These are phyloP conservation scores for Globisporangium recalcitrans DNA, from an alignment of 352 stramenopile genomes.

Conservation along the genomic window DNA sequence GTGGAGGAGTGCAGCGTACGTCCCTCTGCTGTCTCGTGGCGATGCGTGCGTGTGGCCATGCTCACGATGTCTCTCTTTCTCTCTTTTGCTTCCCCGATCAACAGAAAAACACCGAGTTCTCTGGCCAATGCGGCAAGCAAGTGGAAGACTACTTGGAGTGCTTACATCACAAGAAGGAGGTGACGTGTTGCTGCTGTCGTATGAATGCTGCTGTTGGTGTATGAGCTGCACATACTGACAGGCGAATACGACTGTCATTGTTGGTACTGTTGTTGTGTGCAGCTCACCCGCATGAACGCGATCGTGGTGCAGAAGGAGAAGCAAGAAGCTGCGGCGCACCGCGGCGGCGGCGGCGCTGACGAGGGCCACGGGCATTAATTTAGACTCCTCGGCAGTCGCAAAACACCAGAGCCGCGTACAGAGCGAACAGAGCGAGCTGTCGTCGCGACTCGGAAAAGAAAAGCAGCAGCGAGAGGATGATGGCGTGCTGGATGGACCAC, in stretches of 20 bases:
- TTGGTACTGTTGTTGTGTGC: neutral
- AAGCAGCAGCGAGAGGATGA: slow-evolving; percentile 6
- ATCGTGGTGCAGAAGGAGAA: slow-evolving; percentile 77
- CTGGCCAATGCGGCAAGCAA: slow-evolving; percentile 78
- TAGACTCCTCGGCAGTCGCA: slow-evolving; percentile 11
- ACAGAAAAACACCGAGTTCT: slow-evolving; percentile 78
- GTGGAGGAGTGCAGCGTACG: slow-evolving; percentile 93
- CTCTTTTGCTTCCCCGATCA: slow-evolving; percentile 1
- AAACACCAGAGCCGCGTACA: neutral
- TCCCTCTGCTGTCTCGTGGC: slow-evolving; percentile 25
- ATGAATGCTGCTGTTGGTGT: neutral
- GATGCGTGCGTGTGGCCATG: neutral
- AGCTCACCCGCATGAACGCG: slow-evolving; percentile 84
- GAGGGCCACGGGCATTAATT: slow-evolving; percentile 50
- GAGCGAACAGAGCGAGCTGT: neutral
- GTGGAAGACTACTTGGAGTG: slow-evolving; percentile 95
- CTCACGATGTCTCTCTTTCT: neutral
- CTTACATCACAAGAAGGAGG: slow-evolving; percentile 94
- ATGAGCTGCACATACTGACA: neutral
- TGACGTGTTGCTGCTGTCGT: slow-evolving; percentile 17
- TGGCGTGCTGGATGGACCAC: slow-evolving; percentile 8
- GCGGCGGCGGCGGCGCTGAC: slow-evolving; percentile 24
- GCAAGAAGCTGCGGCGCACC: slow-evolving; percentile 48
- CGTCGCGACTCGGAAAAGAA: neutral
- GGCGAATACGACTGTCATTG: neutral